phyloP scores from a whole-genome alignment of 495 filamentous ascomycete species.

The Xylaria sp. region DNA sequence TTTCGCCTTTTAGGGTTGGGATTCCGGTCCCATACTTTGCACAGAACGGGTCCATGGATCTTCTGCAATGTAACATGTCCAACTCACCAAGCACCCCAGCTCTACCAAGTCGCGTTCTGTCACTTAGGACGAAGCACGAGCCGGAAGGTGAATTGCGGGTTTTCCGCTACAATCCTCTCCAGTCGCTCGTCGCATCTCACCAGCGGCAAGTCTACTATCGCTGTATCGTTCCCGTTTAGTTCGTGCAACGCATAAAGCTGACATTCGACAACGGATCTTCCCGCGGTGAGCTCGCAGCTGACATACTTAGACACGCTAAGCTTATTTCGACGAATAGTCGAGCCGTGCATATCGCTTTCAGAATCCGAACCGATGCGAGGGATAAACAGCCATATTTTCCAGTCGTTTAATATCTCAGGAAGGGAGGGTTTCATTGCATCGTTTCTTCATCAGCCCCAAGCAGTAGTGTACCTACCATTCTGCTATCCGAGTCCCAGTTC shows the following conservation, averaged over 20 bases:
- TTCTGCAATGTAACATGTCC: slow-evolving; percentile 19
- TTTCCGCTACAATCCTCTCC: background rate
- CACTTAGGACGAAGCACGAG: background rate
- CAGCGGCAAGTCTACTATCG: background rate
- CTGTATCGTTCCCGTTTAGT: background rate
- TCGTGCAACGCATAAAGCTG: background rate
- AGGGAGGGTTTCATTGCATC: slow-evolving; percentile 20
- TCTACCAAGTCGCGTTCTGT: slow-evolving; percentile 6
- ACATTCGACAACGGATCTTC: slow-evolving; percentile 23
- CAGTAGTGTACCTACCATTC: background rate
- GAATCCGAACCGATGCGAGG: background rate
- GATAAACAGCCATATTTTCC: slow-evolving; percentile 7
- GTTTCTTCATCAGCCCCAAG: slow-evolving; percentile 22
- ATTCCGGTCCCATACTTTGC: slow-evolving; percentile 15
- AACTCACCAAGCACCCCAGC: slow-evolving; percentile 26
- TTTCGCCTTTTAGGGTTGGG: slow-evolving; percentile 17
- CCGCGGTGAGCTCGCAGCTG: slow-evolving; percentile 24
- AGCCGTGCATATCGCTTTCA: slow-evolving; percentile 20
- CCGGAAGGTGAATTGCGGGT: background rate
- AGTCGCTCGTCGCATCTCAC: slow-evolving; percentile 6
- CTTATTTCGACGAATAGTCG: slow-evolving; percentile 25
- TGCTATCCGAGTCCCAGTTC: slow-evolving; percentile 10
- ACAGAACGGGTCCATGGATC: slow-evolving; percentile 12
- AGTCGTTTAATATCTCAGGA: background rate
- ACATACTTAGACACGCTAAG: slow-evolving; percentile 23